Evolutionary conservation across 2,329 filamentous ascomycete genomes (phyloP), one percentile per base, ranked within the genome.

Genomic region (Colletotrichum higginsianum): DNA sequence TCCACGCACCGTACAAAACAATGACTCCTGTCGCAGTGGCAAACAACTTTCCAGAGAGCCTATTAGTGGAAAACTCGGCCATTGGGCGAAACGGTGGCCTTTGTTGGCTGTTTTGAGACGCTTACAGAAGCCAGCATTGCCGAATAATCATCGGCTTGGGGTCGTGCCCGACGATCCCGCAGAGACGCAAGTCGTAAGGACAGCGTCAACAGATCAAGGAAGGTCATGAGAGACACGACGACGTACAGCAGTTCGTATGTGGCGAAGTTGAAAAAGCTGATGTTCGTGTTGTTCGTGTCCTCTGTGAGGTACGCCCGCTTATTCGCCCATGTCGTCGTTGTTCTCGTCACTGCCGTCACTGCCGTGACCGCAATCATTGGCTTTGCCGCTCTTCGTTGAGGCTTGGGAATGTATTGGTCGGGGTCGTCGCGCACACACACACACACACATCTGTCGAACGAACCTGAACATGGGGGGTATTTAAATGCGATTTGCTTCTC

Each of bases 251-350:
- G 21, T 23, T 67, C 56, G 64, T 38, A 67, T 2, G 64, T 67
- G 56, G 52, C 56, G 23, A 67, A 67, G 40, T 67, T 67, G 49
- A 67, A 67, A n/a, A 67, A 67, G 16, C 64, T 40, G n/a, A 67
- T 1, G 2, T 53, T 61, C 13, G 64, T 67, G 47, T 67, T 67
- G 38, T 61, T 61, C 16, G 49, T 61, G 47, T 67, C 56, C n/a
- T 67, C 64, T 23, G 47, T 47, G 5, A 61, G 30, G 35, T 67
- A 67, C 0, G 47, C 64, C 16, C 64, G 56, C 57, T 61, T 67
- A n/a, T 53, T n/a, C 56, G 50, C 50, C 55, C n/a, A 66, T 12
- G 30, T 3, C 30, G 53, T 5, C 30, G 26, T 35, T 35, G 55
- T 49, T 49, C n/a, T 30, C 44, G 18, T 50, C n/a, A 16, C n/a